These are phyloP conservation scores for Nannochloropsis gaditana DNA, from an alignment of 108 stramenopile genomes.

Conservation along the genomic window DNA sequence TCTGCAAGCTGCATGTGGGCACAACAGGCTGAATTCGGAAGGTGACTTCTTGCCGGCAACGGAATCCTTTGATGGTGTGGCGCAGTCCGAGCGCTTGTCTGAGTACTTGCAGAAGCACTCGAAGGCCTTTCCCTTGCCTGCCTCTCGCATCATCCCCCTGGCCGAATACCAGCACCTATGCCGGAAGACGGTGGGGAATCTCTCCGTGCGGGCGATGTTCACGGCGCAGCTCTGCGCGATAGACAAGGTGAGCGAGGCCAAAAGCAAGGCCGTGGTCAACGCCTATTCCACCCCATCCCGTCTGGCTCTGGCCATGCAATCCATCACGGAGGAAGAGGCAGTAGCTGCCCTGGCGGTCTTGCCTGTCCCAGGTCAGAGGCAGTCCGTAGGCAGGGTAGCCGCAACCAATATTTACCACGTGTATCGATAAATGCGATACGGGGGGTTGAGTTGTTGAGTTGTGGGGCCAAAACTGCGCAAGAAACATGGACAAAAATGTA, in stretches of 20 bases:
- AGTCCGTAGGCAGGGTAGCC: background rate
- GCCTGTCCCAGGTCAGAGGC: background rate
- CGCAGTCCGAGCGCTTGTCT: too few species aligned
- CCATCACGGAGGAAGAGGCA: background rate
- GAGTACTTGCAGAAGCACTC: conserved; percentile 17
- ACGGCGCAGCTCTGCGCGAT: background rate
- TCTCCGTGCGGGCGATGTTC: background rate
- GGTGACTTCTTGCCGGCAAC: too few species aligned
- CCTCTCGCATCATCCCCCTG: background rate
- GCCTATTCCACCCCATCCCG: background rate
- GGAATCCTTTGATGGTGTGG: too few species aligned
- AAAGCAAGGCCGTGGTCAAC: background rate
- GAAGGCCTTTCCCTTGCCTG: background rate
- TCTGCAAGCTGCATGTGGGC: background rate
- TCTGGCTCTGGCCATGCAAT: background rate
- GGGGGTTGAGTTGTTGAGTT: too few species aligned
- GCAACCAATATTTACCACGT: background rate
- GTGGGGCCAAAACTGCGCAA: too few species aligned
- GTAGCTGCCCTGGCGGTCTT: background rate
- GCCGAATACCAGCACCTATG: background rate
- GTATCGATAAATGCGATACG: background rate
- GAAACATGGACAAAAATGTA: too few species aligned
- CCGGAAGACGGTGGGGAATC: background rate
- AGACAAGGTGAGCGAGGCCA: background rate
- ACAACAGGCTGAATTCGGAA: background rate